Base-by-base conservation (phyloP, 2,329 filamentous ascomycete species). In the Daldinia sp. region DNA sequence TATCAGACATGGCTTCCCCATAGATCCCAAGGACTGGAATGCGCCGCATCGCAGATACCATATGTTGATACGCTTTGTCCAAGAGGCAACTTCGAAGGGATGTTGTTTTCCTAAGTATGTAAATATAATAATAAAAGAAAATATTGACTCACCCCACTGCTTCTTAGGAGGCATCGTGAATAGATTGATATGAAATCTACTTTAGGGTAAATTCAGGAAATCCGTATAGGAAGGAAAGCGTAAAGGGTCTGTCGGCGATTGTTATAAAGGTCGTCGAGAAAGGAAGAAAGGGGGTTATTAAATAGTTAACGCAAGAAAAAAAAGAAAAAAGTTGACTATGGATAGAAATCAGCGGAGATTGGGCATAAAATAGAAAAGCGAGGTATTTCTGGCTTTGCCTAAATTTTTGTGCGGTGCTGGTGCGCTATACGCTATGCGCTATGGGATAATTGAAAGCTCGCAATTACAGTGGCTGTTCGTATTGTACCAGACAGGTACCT, bases 131-230 rank as follows among this genome's bases (percentile, higher is more conserved):
- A 66, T 57, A 52, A 48, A 59, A 66, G 27, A 41, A 55, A 58
- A 41, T 45, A 45, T 27, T 15, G 27, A 78, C 77, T 74, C 75
- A 79, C 77, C 77, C 77, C 77, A 79, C 76, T 75, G 70, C 69
- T 79, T 77, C 13, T 34, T 68, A 39, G 75, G 64, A 68, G 77
- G 71, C 77, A 79, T 79, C 34, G 41, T 76, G 65, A 47, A 51
- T 34, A 27, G 32, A 47, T 61, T 58, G 17, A 50, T 17, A 45
- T 51, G 17, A n/a, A 25, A 39, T 52, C 4, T 32, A 49, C 19
- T 50, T 32, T 3, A 21, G 35, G 10, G 25, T 11, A 27, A 25
- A 45, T 54, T 34, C 34, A 4, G 19, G n/a, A 37, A 34, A 13
- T 4, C 17, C 32, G 41, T 39, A 19, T 32, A 7, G 8, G 19